Conservation (phyloP, 768 basidiomycete genomes). For the Lactarius tabidus region DNA sequence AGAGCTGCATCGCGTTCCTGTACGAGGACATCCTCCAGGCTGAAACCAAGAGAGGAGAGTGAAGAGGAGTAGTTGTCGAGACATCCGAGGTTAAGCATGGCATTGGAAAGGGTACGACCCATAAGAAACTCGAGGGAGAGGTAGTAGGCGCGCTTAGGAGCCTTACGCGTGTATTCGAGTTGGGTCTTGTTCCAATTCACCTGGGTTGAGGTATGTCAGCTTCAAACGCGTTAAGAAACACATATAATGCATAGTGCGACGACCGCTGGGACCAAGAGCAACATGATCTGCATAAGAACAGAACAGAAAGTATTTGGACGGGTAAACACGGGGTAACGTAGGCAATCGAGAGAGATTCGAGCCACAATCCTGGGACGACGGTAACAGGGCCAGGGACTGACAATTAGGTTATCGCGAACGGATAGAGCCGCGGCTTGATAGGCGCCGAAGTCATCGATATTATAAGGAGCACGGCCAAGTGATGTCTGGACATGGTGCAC, state of each 20-base stretch:
- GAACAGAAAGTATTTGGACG: background rate
- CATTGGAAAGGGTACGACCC: conserved; percentile 73
- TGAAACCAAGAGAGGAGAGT: conserved; percentile 79
- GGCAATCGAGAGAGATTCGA: background rate
- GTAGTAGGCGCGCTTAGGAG: conserved; percentile 91
- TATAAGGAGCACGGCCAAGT: conserved; percentile 87
- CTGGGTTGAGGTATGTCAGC: conserved; percentile 33
- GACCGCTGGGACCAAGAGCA: background rate
- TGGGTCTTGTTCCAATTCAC: conserved; percentile 87
- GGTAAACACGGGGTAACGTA: background rate
- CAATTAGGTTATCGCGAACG: conserved; percentile 83
- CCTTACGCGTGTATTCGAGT: conserved; percentile 69
- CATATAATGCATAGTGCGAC: background rate
- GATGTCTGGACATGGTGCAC: conserved; percentile 86
- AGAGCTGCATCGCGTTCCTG: conserved; percentile 92
- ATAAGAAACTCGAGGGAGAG: conserved; percentile 92
- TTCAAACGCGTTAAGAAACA: background rate
- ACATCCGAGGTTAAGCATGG: conserved; percentile 84
- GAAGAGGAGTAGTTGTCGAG: conserved; percentile 70
- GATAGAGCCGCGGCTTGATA: conserved; percentile 91
- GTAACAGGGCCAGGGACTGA: conserved; percentile 33
- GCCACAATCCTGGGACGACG: conserved; percentile 5
- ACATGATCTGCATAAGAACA: background rate
- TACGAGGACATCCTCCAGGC: conserved; percentile 80
- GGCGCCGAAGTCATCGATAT: conserved; percentile 78